Evolutionary conservation across 768 basidiomycete species (phyloP), one percentile per base, ranked within the genome.

Genomic region (Gloeophyllum trabeum): DNA sequence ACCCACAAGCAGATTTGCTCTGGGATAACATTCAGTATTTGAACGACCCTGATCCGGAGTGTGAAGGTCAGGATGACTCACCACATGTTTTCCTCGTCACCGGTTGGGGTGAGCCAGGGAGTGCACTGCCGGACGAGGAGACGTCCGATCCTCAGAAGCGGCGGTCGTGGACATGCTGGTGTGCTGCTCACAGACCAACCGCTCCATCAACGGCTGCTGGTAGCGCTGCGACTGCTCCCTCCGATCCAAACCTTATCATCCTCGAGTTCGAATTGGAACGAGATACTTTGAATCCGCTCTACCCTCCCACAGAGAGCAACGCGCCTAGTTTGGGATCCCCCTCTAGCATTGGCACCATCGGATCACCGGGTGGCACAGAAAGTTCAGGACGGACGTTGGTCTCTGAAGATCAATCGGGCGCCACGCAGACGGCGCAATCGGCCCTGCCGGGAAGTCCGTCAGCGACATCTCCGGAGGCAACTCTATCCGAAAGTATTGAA

Each of bases 261-360:
- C 68, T 89, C 57, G 87, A 91, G 54, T 83, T 89, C 47, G 88
- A 91, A 55, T 67, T 87, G 19, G 85, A 87, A 54, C 59, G 64
- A 23, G 87, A 89, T 54, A 48, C 51, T 1, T 59, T 79, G 52
- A 89, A 88, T 48, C 86, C 87, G 0, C 59, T 87, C 3, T 81
- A 81, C 54, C 76, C 76, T 6, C 28, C 28, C 28, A 32, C 16
- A 16, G 28, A 32, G 16, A 16, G 16, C 10, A 10, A 10, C 10
- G 10, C 28, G 10, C 16, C 28, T 16, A 16, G 10, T 16, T 10
- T 32, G 16, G 10, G 10, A 10, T 32, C 28, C 16, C 28, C 28
- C 28, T 32, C 28, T 16, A 32, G 10, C 10, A 32, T 32, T 32
- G 28, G 28, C 28, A 32, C 10, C 28, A 32, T 10, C 16, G 16